Conservation (phyloP, 768 basidiomycete genomes). For the Polyporus arcularius region DNA sequence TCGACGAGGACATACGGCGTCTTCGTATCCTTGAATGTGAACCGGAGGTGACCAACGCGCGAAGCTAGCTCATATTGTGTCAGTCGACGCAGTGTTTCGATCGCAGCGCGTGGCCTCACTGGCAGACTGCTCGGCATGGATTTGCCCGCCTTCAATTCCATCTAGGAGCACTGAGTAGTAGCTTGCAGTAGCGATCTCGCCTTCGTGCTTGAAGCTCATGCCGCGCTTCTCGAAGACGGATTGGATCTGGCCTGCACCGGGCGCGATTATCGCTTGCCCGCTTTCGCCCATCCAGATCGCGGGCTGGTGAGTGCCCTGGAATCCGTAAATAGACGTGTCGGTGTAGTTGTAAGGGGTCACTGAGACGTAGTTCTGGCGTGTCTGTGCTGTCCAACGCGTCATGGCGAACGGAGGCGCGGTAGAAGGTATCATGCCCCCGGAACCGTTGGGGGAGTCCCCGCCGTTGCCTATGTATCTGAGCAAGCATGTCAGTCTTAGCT, state of each 20-base stretch:
- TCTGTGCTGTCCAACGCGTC: constrained; percentile 86
- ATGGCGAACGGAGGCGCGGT: constrained; percentile 81
- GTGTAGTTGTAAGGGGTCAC: constrained; percentile 72
- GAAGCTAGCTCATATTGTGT: constrained; percentile 50
- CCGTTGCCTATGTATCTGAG: constrained; percentile 70
- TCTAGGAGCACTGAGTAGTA: constrained; percentile 61
- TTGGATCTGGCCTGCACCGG: constrained; percentile 53
- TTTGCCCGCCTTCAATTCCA: constrained; percentile 47
- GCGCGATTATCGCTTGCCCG: constrained; percentile 60
- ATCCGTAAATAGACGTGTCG: constrained; percentile 62
- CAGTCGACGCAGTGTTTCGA: constrained; percentile 2
- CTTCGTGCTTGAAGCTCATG: constrained; percentile 49
- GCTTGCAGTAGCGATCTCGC: constrained; percentile 53
- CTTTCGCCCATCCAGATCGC: constrained; percentile 92
- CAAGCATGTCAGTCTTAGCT: background rate
- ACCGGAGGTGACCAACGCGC: constrained; percentile 72
- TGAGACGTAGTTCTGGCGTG: constrained; percentile 74
- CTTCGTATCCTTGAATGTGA: constrained; percentile 53
- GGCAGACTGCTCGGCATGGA: constrained; percentile 57
- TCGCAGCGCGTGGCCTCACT: constrained; percentile 42
- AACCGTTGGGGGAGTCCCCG: constrained; percentile 67
- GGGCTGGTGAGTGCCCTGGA: constrained; percentile 75
- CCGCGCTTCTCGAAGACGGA: constrained; percentile 61
- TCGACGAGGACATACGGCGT: constrained; percentile 67
- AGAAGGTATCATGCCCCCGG: constrained; percentile 79